These are phyloP conservation scores for Paramarasmius palmivorus DNA, from an alignment of 1,284 basidiomycete genomes.

Conservation along the genomic window DNA sequence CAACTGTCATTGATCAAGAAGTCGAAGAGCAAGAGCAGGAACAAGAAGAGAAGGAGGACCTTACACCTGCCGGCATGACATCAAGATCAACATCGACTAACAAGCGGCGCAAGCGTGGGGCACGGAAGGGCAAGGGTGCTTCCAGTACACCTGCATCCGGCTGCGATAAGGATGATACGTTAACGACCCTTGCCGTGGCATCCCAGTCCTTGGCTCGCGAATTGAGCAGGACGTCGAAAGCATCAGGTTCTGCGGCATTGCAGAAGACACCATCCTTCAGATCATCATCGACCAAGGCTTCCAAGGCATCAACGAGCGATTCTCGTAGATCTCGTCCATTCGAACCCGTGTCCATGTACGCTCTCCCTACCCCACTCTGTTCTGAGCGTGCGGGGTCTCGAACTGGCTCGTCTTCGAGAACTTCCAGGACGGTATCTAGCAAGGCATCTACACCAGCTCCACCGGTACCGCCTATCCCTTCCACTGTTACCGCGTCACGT, in stretches of 20 bases:
- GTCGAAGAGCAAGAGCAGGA: slow-evolving; percentile 40
- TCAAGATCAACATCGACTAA: slow-evolving; percentile 65
- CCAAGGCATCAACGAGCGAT: slow-evolving; percentile 5
- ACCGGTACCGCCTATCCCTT: slow-evolving; percentile 19
- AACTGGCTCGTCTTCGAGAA: slow-evolving; percentile 3
- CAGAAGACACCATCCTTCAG: slow-evolving; percentile 2
- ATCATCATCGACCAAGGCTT: slow-evolving; percentile 7
- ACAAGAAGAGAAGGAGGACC: slow-evolving; percentile 39
- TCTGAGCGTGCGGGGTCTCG: slow-evolving; percentile 10
- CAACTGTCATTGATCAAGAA: slow-evolving; percentile 56
- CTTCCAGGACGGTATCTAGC: background rate
- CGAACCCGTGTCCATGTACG: slow-evolving; percentile 43
- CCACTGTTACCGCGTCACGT: slow-evolving; percentile 17
- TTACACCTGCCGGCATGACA: slow-evolving; percentile 35
- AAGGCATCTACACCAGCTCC: slow-evolving; percentile 18
- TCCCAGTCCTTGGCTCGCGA: slow-evolving; percentile 84
- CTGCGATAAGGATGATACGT: slow-evolving; percentile 49
- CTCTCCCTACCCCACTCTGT: slow-evolving; percentile 38
- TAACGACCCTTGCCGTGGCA: slow-evolving; percentile 74
- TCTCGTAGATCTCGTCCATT: slow-evolving; percentile 24
- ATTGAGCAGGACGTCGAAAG: slow-evolving; percentile 62
- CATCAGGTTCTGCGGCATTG: slow-evolving; percentile 25
- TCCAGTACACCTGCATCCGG: slow-evolving; percentile 25
- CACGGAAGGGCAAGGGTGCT: slow-evolving; percentile 66
- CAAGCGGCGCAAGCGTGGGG: slow-evolving; percentile 79